Percentiles rank a stretch among this genome's conserved stretches.
These are phyloP conservation scores for Leccinum rimulosum DNA, from an alignment of 768 basidiomycete species.

Conservation along the genomic window DNA sequence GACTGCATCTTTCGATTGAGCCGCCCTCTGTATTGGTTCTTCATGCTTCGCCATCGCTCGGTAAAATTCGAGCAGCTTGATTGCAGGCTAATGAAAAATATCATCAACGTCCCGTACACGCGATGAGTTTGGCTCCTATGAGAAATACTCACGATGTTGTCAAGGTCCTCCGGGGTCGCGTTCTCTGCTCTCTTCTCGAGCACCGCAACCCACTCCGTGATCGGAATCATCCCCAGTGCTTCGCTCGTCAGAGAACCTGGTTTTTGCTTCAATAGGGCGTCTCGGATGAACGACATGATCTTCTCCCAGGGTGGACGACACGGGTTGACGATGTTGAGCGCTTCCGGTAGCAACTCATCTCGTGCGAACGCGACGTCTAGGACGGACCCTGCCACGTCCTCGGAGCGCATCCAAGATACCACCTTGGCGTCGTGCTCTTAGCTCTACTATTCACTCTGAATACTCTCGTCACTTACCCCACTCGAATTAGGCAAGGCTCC, in stretches of 20 bases:
- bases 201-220: slow-evolving; percentile 30
- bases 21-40: not conserved
- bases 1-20: not conserved
- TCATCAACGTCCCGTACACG: not conserved
- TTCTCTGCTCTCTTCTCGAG: slow-evolving; percentile 26
- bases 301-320: slow-evolving; percentile 31
- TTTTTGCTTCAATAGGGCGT: slow-evolving; percentile 14
- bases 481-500: slow-evolving; percentile 31
- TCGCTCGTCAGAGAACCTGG: slow-evolving; percentile 1
- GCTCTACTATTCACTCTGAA: not conserved
- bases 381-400: slow-evolving; percentile 34
- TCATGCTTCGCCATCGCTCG: slow-evolving; percentile 13
- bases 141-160: slow-evolving; percentile 3
- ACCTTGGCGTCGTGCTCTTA: slow-evolving; percentile 7
- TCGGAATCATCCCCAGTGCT: slow-evolving; percentile 22
- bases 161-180: slow-evolving; percentile 6
- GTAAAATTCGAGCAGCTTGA: slow-evolving; percentile 33
- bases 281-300: slow-evolving; percentile 25
- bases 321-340: slow-evolving; percentile 40
- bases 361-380: slow-evolving; percentile 33
- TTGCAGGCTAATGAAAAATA: slow-evolving; percentile 25
- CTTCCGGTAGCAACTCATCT: slow-evolving; percentile 11
- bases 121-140: not conserved
- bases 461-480: slow-evolving; percentile 28
- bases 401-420: slow-evolving; percentile 38